A percentile compares a stretch with the other conserved stretches of the same genome.
phyloP scores from a whole-genome alignment of 352 stramenopile genomes.

The Globisporangium nunn region DNA sequence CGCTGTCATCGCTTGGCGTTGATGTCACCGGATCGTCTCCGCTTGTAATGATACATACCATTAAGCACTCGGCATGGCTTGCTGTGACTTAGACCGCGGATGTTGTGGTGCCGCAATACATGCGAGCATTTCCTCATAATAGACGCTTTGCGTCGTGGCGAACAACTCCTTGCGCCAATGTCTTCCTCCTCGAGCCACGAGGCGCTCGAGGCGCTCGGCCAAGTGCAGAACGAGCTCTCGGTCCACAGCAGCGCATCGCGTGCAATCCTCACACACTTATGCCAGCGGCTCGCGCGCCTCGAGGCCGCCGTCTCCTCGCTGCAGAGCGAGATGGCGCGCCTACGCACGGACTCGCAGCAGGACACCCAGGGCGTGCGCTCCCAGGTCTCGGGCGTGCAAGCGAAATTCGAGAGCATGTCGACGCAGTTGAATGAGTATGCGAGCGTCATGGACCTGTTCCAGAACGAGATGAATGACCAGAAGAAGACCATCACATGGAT shows the following conservation, averaged over 20 bases:
- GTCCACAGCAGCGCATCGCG: slow-evolving; percentile 48
- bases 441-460: slow-evolving; percentile 53
- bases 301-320: slow-evolving; percentile 37
- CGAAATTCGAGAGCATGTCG: slow-evolving; percentile 38
- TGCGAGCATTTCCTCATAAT: no score
- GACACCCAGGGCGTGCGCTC: slow-evolving; percentile 35
- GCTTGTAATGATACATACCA: no score
- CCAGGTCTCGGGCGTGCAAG: slow-evolving; percentile 38
- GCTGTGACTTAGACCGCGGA: no score
- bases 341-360: slow-evolving; percentile 30
- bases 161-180: background rate
- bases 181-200: slow-evolving; percentile 2
- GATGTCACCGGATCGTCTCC: no score
- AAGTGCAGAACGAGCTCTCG: slow-evolving; percentile 42
- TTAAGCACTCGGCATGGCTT: no score
- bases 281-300: slow-evolving; percentile 43
- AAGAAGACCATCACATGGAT: slow-evolving; percentile 37
- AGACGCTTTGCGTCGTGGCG: no score
- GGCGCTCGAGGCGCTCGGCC: slow-evolving; percentile 23
- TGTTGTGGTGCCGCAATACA: no score
- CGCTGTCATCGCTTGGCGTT: no score
- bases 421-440: slow-evolving; percentile 51
- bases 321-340: slow-evolving; percentile 29
- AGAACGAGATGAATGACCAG: slow-evolving; percentile 55
- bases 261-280: slow-evolving; percentile 57